These are phyloP conservation scores for Diversispora eburnea DNA, from an alignment of 192 early-diverging fungal species.

Conservation along the genomic window DNA sequence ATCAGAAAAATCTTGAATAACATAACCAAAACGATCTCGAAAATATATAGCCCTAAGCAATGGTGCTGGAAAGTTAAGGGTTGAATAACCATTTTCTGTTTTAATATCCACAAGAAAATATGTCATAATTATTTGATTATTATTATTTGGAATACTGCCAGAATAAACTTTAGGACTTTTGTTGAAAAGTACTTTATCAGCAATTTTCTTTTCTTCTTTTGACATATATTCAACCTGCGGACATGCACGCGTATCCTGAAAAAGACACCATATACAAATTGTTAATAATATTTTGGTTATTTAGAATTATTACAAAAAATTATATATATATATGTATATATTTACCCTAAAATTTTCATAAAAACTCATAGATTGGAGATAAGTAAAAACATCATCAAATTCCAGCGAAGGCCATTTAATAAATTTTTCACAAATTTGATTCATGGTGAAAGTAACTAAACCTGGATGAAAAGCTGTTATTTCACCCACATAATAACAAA, in stretches of 20 bases:
- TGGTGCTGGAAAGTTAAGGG: constrained; percentile 16
- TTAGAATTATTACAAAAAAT: constrained; percentile 21
- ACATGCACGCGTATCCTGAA: constrained; percentile 1
- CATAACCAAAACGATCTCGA: constrained; percentile 10
- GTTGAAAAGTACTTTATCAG: constrained; percentile 17
- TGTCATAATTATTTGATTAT: constrained; percentile 14
- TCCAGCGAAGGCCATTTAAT: neutral
- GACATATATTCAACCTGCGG: neutral
- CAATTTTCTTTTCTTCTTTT: constrained; percentile 14
- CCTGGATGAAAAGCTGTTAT: constrained; percentile 17
- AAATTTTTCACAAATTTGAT: neutral
- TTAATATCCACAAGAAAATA: constrained; percentile 18
- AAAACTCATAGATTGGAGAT: constrained; percentile 12
- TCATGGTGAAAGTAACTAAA: neutral
- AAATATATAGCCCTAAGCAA: constrained; percentile 13
- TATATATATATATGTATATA: constrained; percentile 12
- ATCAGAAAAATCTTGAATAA: too few relatives aligned
- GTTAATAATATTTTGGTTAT: neutral
- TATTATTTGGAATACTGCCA: neutral
- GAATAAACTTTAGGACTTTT: constrained; percentile 5
- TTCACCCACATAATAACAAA: neutral
- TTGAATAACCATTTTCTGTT: neutral
- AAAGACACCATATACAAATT: neutral
- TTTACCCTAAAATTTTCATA: constrained; percentile 1
- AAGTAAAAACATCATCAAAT: neutral